A percentile compares a stretch with the other conserved stretches of the same genome.
These are phyloP conservation scores for Olyra latifolia DNA, from an alignment of 176 grass and related monocot genomes.

Conservation along the genomic window DNA sequence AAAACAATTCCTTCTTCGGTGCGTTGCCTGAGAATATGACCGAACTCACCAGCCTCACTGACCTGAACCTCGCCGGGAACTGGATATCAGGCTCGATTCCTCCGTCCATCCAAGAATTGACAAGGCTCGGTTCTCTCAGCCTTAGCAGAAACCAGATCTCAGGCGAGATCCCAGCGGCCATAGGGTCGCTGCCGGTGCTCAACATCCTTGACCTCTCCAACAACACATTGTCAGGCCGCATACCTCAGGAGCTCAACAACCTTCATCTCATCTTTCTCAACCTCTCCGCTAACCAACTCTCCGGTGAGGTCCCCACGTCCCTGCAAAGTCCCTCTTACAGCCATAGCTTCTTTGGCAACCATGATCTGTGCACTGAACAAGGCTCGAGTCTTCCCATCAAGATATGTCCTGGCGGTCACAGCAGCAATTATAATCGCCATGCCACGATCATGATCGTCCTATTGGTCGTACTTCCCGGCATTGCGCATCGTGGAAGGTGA, in stretches of 20 bases:
- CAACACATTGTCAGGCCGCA: conserved; percentile 51
- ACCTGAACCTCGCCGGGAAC: conserved; percentile 20
- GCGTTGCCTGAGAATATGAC: conserved; percentile 7
- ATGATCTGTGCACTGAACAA: conserved; percentile 25
- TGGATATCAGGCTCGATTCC: conserved; percentile 42
- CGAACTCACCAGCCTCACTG: not conserved
- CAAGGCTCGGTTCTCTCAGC: not conserved
- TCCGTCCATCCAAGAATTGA: not conserved
- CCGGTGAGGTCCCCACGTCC: conserved; percentile 38
- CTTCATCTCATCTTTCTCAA: conserved; percentile 42
- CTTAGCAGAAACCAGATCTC: conserved; percentile 52
- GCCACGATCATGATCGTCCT: not conserved
- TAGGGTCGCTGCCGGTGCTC: conserved; percentile 42
- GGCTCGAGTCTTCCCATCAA: not conserved
- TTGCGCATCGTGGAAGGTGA: conserved; percentile 47
- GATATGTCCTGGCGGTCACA: not conserved
- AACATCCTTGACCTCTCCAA: conserved; percentile 58
- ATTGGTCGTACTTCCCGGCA: conserved; percentile 30
- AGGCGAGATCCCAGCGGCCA: conserved; percentile 36
- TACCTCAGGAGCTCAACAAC: conserved; percentile 47
- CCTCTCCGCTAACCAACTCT: conserved; percentile 58
- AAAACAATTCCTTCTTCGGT: conserved; percentile 40
- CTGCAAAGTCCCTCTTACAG: conserved; percentile 35
- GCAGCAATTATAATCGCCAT: not conserved
- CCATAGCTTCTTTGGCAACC: conserved; percentile 44